Percentiles rank a stretch among this genome's conserved stretches.
Evolutionary conservation across 352 stramenopile species (phyloP).

Genomic region (Pythium sukuiense): DNA sequence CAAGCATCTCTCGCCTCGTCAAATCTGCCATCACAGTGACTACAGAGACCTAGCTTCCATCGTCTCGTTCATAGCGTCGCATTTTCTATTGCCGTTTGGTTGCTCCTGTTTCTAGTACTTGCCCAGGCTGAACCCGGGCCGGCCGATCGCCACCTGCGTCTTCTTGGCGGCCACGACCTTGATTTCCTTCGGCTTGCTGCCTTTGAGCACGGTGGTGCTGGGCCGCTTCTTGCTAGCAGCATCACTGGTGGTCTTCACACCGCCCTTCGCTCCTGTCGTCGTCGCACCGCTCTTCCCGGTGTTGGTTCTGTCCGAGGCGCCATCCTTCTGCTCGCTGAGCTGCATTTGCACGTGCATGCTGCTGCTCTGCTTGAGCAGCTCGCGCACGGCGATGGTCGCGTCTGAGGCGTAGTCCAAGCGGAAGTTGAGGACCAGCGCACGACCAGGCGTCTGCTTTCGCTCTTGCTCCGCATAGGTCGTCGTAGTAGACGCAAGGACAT

Average conservation of each 20-base stretch:
- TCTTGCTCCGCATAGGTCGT: neutral
- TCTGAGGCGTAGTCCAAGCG: constrained; percentile 69
- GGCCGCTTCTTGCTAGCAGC: constrained; percentile 37
- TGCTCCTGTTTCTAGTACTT: constrained; percentile 41
- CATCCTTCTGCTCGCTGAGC: constrained; percentile 30
- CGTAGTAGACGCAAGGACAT: neutral
- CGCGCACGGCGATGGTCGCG: constrained; percentile 92
- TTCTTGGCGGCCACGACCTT: constrained; percentile 75
- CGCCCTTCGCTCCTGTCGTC: neutral
- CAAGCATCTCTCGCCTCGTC: constrained; percentile 28
- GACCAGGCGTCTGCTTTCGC: constrained; percentile 14
- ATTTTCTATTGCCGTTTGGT: neutral
- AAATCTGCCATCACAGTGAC: neutral
- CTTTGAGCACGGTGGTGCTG: constrained; percentile 14
- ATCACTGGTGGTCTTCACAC: neutral
- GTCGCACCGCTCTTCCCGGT: neutral
- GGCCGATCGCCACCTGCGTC: constrained; percentile 72
- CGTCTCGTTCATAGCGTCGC: neutral
- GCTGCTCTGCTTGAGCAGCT: constrained; percentile 93
- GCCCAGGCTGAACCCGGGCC: constrained; percentile 80
- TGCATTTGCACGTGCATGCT: constrained; percentile 75
- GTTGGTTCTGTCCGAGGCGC: neutral
- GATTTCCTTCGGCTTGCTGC: constrained; percentile 28
- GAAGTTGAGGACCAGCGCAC: constrained; percentile 47
- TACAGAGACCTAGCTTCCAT: neutral